Conservation (phyloP, 228 moss, liverwort and hornwort genomes). For the Sphagnum fallax region DNA sequence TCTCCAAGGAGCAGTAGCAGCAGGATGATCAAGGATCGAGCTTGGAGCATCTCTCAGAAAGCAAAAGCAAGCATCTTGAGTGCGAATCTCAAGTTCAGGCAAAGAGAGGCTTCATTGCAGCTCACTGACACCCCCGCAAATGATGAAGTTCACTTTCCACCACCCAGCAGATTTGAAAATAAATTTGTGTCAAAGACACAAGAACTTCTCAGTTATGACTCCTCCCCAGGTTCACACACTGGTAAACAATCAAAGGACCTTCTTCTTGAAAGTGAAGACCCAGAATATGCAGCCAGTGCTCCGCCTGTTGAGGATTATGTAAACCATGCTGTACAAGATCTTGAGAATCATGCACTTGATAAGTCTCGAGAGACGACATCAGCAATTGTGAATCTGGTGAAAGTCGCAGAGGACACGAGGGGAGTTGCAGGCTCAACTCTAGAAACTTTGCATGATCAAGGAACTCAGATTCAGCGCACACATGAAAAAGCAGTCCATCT, state of each 20-base stretch:
- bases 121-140: not conserved
- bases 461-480: slow-evolving; percentile 82
- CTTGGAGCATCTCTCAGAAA: not conserved
- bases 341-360: slow-evolving; percentile 65
- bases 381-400: slow-evolving; percentile 58
- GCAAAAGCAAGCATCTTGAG: not conserved
- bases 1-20: slow-evolving; percentile 4
- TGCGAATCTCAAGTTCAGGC: not conserved
- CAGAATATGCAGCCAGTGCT: slow-evolving; percentile 7
- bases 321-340: slow-evolving; percentile 67
- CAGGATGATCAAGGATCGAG: slow-evolving; percentile 11
- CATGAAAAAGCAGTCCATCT: slow-evolving; percentile 83
- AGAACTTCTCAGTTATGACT: not conserved
- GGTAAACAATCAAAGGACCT: slow-evolving; percentile 19
- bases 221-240: not conserved
- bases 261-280: slow-evolving; percentile 15
- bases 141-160: not conserved
- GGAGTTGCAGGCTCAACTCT: slow-evolving; percentile 70
- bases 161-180: not conserved
- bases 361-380: slow-evolving; percentile 85
- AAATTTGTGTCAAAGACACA: not conserved
- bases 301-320: slow-evolving; percentile 36
- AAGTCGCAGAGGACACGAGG: slow-evolving; percentile 83
- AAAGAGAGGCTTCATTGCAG: not conserved
- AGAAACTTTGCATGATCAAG: slow-evolving; percentile 72